phyloP scores from a whole-genome alignment of 108 stramenopile genomes.

The Cylindrotheca fusiformis region DNA sequence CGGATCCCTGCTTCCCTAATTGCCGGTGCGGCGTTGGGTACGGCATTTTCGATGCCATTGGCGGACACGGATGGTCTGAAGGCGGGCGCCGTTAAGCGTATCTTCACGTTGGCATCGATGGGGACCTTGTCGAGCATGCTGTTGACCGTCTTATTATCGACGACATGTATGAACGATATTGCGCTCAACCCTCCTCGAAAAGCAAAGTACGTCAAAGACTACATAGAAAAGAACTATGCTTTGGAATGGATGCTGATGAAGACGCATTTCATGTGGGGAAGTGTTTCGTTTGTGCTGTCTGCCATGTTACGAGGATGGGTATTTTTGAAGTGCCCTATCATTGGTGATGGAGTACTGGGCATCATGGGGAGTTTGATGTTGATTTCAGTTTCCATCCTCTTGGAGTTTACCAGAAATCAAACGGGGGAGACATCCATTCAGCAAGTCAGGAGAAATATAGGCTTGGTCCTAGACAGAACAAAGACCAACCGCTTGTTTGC shows the following conservation, averaged over 20 bases:
- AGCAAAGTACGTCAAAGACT: conserved; percentile 3
- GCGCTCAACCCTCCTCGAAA: background rate
- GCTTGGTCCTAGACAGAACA: background rate
- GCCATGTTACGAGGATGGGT: conserved; percentile 5
- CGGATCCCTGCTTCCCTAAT: conserved; percentile 35
- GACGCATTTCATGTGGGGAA: conserved; percentile 2
- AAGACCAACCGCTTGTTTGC: background rate
- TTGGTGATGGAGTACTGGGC: conserved; percentile 3
- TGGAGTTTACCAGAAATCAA: conserved; percentile 1
- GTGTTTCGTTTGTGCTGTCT: background rate
- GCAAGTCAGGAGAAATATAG: no score
- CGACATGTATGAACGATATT: conserved; percentile 11
- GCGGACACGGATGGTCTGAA: conserved; percentile 2
- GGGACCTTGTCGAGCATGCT: conserved; percentile 10
- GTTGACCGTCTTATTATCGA: conserved; percentile 16
- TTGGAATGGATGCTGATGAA: conserved; percentile 7
- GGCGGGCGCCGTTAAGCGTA: conserved; percentile 23
- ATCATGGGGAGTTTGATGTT: background rate
- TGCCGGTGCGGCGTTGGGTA: conserved; percentile 37
- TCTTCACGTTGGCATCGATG: conserved; percentile 25
- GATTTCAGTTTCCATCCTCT: background rate
- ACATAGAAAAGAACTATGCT: background rate
- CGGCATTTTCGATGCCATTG: conserved; percentile 36
- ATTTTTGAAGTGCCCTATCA: background rate
- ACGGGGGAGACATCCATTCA: background rate